These are phyloP conservation scores for Amaranthus cruentus DNA, from an alignment of 148 eudicot genomes.

Conservation along the genomic window DNA sequence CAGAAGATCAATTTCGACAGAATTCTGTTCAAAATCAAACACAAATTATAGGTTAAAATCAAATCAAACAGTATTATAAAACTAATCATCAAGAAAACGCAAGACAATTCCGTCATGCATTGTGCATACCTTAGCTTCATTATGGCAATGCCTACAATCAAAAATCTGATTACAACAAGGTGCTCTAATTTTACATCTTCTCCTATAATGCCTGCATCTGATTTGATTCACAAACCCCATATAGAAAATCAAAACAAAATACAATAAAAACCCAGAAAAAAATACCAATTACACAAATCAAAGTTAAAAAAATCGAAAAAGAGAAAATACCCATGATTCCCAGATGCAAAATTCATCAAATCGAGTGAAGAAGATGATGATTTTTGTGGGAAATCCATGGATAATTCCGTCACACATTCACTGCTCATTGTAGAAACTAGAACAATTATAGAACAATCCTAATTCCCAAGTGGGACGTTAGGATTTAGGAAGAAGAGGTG, in stretches of 20 bases:
- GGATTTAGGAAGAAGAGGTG: neutral
- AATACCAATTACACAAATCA: neutral
- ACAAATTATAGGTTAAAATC: neutral
- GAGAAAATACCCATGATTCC: constrained; percentile 26
- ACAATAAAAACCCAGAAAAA: neutral
- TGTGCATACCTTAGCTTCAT: constrained; percentile 57
- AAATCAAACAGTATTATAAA: neutral
- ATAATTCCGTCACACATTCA: constrained; percentile 15
- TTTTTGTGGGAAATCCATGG: constrained; percentile 2
- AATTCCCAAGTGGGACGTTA: neutral
- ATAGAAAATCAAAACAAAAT: neutral
- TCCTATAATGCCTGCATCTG: constrained; percentile 68
- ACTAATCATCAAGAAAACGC: neutral
- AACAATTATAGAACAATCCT: neutral
- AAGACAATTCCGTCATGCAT: too few relatives aligned
- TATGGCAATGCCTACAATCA: constrained; percentile 78
- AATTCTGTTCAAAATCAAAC: constrained; percentile 42
- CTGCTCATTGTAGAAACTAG: constrained; percentile 10
- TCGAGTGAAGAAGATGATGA: constrained; percentile 9
- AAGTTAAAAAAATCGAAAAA: neutral
- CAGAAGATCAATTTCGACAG: constrained; percentile 48
- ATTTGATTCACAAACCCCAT: constrained; percentile 8
- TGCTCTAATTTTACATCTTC: constrained; percentile 79
- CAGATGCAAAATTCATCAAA: constrained; percentile 15
- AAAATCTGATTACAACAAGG: constrained; percentile 76